phyloP scores from a whole-genome alignment of 176 grass and related monocot genomes.

The Tuctoria greenei region DNA sequence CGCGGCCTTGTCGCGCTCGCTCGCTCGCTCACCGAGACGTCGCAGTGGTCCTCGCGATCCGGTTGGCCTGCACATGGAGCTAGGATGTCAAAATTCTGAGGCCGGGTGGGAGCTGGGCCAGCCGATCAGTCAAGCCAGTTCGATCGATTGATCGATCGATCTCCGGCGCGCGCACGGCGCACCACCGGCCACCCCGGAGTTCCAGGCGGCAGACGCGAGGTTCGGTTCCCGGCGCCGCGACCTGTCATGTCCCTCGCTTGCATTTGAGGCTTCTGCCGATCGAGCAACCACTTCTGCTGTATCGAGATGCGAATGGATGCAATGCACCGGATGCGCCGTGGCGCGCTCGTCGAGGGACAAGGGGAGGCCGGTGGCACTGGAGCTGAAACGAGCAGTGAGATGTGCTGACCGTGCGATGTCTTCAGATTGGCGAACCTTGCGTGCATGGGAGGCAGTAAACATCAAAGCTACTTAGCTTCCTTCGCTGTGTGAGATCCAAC shows the following conservation, averaged over 20 bases:
- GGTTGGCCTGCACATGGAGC: conserved; percentile 27
- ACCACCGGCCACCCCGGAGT: conserved; percentile 15
- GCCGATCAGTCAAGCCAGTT: not conserved
- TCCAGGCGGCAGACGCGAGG: conserved; percentile 3
- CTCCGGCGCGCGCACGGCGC: conserved; percentile 22
- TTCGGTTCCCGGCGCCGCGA: not conserved
- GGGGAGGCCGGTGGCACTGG: not conserved
- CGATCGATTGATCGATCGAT: not conserved
- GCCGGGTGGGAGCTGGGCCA: not conserved
- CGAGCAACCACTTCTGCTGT: not conserved
- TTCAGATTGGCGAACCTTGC: conserved; percentile 11
- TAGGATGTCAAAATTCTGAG: not conserved
- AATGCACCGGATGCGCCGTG: conserved; percentile 18
- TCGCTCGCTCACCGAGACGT: conserved; percentile 30
- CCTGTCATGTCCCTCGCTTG: not conserved
- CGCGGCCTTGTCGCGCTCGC: conserved; percentile 28
- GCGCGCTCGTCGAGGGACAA: not conserved
- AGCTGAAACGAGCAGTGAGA: not conserved
- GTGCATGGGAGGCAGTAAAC: not conserved
- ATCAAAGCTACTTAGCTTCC: not conserved
- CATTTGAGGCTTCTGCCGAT: conserved; percentile 29
- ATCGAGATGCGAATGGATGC: conserved; percentile 11
- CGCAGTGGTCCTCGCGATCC: conserved; percentile 39
- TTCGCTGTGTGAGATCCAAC: not conserved
- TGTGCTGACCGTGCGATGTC: conserved; percentile 5